These are phyloP conservation scores for Capronia coronata DNA, from an alignment of 2,329 filamentous ascomycete genomes.

Conservation along the genomic window DNA sequence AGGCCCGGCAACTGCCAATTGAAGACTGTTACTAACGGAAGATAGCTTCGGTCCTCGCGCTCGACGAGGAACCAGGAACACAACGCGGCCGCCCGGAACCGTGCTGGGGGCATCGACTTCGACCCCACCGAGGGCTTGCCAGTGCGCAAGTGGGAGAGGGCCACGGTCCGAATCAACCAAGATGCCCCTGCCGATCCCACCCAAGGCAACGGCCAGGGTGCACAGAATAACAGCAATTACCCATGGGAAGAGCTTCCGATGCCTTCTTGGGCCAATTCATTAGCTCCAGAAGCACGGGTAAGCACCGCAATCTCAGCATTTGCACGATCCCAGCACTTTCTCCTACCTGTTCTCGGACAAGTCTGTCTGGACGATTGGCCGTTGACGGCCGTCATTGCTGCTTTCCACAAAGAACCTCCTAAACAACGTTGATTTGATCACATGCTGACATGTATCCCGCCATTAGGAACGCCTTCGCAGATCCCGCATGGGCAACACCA, in stretches of 20 bases:
- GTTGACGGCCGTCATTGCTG: neutral
- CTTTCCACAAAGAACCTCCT: too few relatives aligned
- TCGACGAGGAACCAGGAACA: conserved; percentile 52
- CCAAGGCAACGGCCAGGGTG: conserved; percentile 28
- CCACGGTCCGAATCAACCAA: conserved; percentile 62
- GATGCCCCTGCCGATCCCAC: conserved; percentile 45
- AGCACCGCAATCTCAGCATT: neutral
- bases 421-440: neutral
- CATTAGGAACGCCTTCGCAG: conserved; percentile 23
- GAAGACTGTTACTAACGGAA: neutral
- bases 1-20: neutral
- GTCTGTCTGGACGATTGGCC: neutral
- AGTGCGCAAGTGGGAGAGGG: conserved; percentile 81
- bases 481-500: conserved; percentile 20
- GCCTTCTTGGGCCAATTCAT: conserved; percentile 75
- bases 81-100: conserved; percentile 36
- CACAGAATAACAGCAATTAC: conserved; percentile 38
- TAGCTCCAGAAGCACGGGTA: conserved; percentile 49
- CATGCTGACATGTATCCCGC: neutral
- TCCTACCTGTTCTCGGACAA: neutral
- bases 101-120: conserved; percentile 52
- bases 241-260: conserved; percentile 76
- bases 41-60: conserved; percentile 23
- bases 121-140: conserved; percentile 70
- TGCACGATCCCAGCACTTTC: conserved; percentile 39